Base-by-base conservation (phyloP, 1,284 basidiomycete genomes). In the Ganoderma sinense region DNA sequence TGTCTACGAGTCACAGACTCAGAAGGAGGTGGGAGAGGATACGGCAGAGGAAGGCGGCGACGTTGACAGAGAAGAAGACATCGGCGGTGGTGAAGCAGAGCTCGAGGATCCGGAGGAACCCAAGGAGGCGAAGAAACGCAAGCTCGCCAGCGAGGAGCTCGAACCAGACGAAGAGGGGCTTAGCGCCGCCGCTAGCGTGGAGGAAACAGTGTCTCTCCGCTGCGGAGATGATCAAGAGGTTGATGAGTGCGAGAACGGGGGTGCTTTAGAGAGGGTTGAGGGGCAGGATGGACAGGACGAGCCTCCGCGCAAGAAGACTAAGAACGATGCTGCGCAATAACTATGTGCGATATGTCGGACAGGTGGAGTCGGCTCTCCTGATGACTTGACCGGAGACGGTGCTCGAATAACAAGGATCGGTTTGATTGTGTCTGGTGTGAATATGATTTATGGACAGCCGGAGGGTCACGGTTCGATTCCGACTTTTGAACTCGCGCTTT, bases 281-380 rank as follows among this genome's bases (percentile, higher is more conserved):
- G 62, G 39, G 43, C 51, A 56, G 2, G 58, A 67, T 0, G 70
- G 65, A 4, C 63, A 23, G 11, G 73, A 64, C 20, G 67, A 67
- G 45, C 74, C 68, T n/a, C 72, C 73, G 8, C 69, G 75, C 51
- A 78, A 78, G 71, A 78, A 76, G 67, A 73, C 75, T 5, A 78
- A 76, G 67, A 75, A 74, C 4, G 62, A 55, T 40, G 65, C 40
- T 26, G 66, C 39, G n/a, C n/a, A 7, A 20, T 39, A 23, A 14
- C 20, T 8, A 3, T 7, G 10, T 20, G 58, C n/a, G 58, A 60
- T 13, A 55, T 26, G 23, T 51, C 48, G 48, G 23, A 51, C 53
- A 14, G 41, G 45, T 33, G 53, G n/a, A n/a, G 53, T 26, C 29
- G 53, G 13, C 26, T 10, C 31, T 8, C 14, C 10, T 33, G 29